Evolutionary conservation across 495 filamentous ascomycete genomes (phyloP).

Genomic region (Apodospora peruviana): DNA sequence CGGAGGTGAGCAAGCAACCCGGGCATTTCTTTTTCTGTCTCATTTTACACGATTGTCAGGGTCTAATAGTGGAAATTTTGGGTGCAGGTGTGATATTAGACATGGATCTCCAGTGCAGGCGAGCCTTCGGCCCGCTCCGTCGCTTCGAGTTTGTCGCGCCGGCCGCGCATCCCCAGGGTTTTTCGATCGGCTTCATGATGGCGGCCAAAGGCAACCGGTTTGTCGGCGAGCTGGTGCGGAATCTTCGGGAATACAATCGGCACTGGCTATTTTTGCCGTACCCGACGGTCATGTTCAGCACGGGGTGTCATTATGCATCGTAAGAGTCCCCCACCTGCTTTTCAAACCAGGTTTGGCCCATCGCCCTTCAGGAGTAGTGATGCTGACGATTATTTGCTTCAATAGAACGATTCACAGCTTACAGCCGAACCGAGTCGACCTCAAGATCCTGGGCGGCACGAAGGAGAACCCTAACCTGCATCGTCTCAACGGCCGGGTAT

Average conservation of each 20-base stretch:
- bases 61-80: background rate
- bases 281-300: slow-evolving; percentile 40
- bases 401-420: slow-evolving; percentile 31
- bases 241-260: slow-evolving; percentile 28
- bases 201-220: slow-evolving; percentile 28
- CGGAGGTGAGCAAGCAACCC: slow-evolving; percentile 17
- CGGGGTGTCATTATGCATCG: slow-evolving; percentile 39
- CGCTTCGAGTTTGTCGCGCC: slow-evolving; percentile 37
- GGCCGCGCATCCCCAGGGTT: slow-evolving; percentile 31
- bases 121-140: slow-evolving; percentile 32
- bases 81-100: slow-evolving; percentile 30
- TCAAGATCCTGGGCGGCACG: slow-evolving; percentile 36
- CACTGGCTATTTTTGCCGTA: slow-evolving; percentile 37
- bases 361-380: no score
- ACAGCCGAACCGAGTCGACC: slow-evolving; percentile 21
- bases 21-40: no score
- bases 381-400: no score
- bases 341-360: no score
- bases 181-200: slow-evolving; percentile 42
- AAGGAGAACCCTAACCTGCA: slow-evolving; percentile 23
- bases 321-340: slow-evolving; percentile 5
- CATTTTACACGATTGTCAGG: no score
- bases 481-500: slow-evolving; percentile 38
- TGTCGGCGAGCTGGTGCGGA: slow-evolving; percentile 25
- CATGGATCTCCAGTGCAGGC: slow-evolving; percentile 37